Evolutionary conservation across 2,329 filamentous ascomycete genomes (phyloP).

Genomic region (Colletotrichum sp.): DNA sequence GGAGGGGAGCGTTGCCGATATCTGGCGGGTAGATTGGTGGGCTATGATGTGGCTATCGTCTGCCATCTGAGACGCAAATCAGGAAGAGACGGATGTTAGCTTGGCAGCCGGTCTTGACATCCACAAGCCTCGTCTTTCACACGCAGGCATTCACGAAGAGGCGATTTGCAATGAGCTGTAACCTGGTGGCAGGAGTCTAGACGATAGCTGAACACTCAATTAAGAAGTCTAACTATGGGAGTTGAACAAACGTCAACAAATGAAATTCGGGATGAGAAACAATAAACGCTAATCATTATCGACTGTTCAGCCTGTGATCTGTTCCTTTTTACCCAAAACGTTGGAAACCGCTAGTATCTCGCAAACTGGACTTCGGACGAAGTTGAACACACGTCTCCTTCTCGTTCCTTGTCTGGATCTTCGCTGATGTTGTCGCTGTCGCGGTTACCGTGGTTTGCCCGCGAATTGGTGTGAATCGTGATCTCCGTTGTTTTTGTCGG

Average conservation of each 20-base stretch:
- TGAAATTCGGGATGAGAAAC: fast-evolving
- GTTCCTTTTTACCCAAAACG: fast-evolving
- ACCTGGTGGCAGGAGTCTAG: not conserved
- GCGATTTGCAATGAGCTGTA: not conserved
- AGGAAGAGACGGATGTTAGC: not conserved
- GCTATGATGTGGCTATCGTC: not conserved
- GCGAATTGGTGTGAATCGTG: not conserved
- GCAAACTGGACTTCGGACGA: not conserved
- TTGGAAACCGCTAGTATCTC: not conserved
- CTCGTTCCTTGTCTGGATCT: not conserved
- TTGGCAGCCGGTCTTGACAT: not conserved
- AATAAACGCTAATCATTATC: not conserved
- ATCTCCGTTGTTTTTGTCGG: not conserved
- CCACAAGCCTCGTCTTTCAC: not conserved
- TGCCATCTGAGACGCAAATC: not conserved
- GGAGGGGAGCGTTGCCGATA: not conserved
- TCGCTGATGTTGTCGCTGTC: not conserved
- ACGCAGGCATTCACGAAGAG: fast-evolving
- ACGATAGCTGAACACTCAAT: not conserved
- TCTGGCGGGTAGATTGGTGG: not conserved
- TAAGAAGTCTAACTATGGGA: not conserved
- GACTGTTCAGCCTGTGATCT: not conserved
- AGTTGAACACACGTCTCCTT: not conserved
- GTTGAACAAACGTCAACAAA: not conserved
- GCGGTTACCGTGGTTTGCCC: not conserved